Evolutionary conservation across 1,139 yeast genomes (phyloP).

Genomic region (Sugiyamaella neomexicana): DNA sequence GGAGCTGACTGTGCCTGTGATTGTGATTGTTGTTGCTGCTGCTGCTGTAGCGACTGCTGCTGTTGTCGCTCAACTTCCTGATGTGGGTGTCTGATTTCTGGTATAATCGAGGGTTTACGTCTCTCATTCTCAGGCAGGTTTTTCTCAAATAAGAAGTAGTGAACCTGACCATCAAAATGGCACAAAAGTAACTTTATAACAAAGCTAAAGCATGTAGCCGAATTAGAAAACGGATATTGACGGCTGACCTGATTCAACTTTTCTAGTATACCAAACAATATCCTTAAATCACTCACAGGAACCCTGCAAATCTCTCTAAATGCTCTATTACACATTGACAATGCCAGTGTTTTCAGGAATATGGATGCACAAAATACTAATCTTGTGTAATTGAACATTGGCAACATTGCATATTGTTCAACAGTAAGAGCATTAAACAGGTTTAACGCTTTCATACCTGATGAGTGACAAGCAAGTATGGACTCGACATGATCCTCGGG

Average conservation of each 20-base stretch:
- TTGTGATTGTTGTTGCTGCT: conserved; percentile 21
- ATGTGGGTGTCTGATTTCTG: conserved; percentile 8
- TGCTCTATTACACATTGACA: conserved; percentile 56
- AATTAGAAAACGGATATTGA: conserved; percentile 32
- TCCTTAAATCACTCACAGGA: conserved; percentile 49
- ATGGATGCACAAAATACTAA: conserved; percentile 69
- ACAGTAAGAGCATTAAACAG: conserved; percentile 21
- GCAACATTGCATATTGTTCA: conserved; percentile 50
- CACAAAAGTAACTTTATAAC: conserved; percentile 34
- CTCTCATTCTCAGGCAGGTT: conserved; percentile 1
- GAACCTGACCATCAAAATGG: conserved; percentile 35
- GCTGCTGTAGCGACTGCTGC: conserved; percentile 18
- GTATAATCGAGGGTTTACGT: neutral
- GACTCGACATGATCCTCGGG: conserved; percentile 29
- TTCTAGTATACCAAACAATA: conserved; percentile 49
- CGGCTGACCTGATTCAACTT: conserved; percentile 30
- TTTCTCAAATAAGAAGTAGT: conserved; percentile 19
- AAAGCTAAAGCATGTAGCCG: conserved; percentile 32
- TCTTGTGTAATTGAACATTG: conserved; percentile 63
- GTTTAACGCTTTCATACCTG: conserved; percentile 29
- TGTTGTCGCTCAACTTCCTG: conserved; percentile 13
- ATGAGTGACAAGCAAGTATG: conserved; percentile 30
- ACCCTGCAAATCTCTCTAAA: conserved; percentile 49
- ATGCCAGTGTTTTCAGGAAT: conserved; percentile 58
- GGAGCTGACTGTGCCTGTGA: conserved; percentile 7